Conservation (phyloP, 2,329 filamentous ascomycete genomes). For the Fusarium sp. region DNA sequence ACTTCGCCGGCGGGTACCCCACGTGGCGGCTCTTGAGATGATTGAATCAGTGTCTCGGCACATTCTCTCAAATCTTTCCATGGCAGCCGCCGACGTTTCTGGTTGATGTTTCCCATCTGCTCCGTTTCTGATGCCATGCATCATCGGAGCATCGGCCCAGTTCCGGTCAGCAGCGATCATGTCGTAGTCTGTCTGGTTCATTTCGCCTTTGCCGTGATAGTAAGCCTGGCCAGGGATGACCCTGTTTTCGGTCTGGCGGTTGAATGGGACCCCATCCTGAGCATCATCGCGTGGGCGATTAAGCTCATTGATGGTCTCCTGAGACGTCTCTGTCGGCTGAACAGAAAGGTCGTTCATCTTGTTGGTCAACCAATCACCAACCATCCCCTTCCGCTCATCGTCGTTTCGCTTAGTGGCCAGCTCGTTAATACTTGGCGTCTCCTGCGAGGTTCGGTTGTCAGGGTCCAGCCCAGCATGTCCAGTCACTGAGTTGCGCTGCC, state of each 20-base stretch:
- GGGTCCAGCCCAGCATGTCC: conserved; percentile 63
- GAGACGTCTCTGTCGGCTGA: conserved; percentile 40
- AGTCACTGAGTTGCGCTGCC: conserved; percentile 53
- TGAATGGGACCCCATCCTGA: conserved; percentile 59
- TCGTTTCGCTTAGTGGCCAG: conserved; percentile 55
- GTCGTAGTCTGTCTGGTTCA: conserved; percentile 61
- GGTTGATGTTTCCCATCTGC: conserved; percentile 57
- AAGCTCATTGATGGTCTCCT: conserved; percentile 36
- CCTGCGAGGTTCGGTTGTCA: conserved; percentile 54
- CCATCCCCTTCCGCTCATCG: conserved; percentile 61
- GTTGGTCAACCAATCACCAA: conserved; percentile 63
- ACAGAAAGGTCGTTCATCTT: conserved; percentile 47
- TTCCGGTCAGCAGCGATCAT: conserved; percentile 61
- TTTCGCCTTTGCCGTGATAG: conserved; percentile 54
- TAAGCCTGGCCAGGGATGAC: conserved; percentile 64
- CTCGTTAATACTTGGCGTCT: conserved; percentile 64
- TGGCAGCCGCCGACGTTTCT: conserved; percentile 64
- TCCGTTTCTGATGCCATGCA: conserved; percentile 57
- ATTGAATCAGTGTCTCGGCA: conserved; percentile 68
- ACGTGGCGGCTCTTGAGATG: conserved; percentile 73
- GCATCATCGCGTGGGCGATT: conserved; percentile 42
- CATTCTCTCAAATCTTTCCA: conserved; percentile 63
- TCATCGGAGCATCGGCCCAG: conserved; percentile 63
- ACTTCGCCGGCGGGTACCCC: conserved; percentile 76
- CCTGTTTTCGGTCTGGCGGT: conserved; percentile 63